phyloP scores from a whole-genome alignment of 208 protist species.

The Wallacemonas sp. region DNA sequence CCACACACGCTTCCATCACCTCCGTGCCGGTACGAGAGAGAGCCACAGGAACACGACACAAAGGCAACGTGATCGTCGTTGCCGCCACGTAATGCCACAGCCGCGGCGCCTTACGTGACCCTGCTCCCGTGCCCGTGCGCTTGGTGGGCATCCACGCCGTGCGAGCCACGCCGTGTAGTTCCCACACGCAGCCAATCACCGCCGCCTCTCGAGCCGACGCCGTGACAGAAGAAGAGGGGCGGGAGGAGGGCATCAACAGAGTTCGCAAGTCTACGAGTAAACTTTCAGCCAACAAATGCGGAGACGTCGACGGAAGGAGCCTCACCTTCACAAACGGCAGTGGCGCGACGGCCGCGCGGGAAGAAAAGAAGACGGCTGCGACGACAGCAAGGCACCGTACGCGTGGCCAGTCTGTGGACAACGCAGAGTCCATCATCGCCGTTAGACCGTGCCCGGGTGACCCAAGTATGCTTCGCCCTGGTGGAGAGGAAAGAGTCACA shows the following conservation, averaged over 20 bases:
- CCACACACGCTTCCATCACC: background rate
- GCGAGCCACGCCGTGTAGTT: constrained; percentile 7
- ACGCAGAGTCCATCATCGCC: background rate
- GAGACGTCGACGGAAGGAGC: background rate
- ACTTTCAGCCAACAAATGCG: background rate
- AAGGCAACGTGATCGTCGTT: constrained; percentile 16
- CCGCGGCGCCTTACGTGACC: background rate
- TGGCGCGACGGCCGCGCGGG: constrained; percentile 16
- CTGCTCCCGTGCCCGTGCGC: constrained; percentile 10
- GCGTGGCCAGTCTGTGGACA: background rate
- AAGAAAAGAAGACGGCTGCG: constrained; percentile 37
- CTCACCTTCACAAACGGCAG: constrained; percentile 35
- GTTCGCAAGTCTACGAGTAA: constrained; percentile 5
- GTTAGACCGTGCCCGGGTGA: background rate
- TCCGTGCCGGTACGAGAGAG: background rate
- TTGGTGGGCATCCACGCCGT: background rate
- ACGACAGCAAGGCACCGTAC: constrained; percentile 37
- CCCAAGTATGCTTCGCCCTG: too few species aligned
- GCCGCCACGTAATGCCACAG: constrained; percentile 15
- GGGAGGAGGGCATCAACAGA: background rate
- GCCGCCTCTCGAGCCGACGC: too few species aligned
- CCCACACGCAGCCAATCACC: constrained; percentile 9
- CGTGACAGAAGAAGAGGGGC: too few species aligned
- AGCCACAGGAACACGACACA: constrained; percentile 17
- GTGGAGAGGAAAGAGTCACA: background rate